Evolutionary conservation across 2,329 filamentous ascomycete genomes (phyloP).

Genomic region (Colletotrichum sansevieriae): DNA sequence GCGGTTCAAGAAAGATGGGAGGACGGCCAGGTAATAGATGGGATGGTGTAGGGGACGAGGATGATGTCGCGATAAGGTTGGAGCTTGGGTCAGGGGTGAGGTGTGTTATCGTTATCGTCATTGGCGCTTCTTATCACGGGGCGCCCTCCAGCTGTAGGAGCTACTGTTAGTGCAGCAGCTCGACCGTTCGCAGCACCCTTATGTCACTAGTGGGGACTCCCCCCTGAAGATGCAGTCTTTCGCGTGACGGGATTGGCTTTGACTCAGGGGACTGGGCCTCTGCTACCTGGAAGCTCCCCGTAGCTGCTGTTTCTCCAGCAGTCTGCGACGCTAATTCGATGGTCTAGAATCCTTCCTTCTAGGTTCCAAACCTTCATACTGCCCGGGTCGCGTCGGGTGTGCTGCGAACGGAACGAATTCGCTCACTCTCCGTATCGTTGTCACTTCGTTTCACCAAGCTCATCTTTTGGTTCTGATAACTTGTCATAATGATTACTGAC

Average conservation of each 20-base stretch:
- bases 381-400: neutral
- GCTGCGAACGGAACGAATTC: slow-evolving; percentile 17
- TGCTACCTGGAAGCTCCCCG: slow-evolving; percentile 20
- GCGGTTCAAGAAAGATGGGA: neutral
- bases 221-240: slow-evolving; percentile 8
- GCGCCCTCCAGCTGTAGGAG: neutral
- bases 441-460: neutral
- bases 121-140: slow-evolving; percentile 21
- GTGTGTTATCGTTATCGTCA: slow-evolving; percentile 18
- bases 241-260: neutral
- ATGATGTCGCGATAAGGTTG: slow-evolving; percentile 42
- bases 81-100: slow-evolving; percentile 36
- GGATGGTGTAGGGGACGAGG: slow-evolving; percentile 31
- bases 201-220: slow-evolving; percentile 26
- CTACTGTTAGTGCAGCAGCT: slow-evolving; percentile 12
- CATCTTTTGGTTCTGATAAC: neutral
- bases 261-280: neutral
- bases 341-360: slow-evolving; percentile 10
- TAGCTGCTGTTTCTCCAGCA: slow-evolving; percentile 18
- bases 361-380: neutral
- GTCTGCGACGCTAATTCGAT: slow-evolving; percentile 13
- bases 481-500: neutral
- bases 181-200: slow-evolving; percentile 35
- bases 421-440: neutral
- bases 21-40: slow-evolving; percentile 17